These are phyloP conservation scores for Xylariomycetidae sp. DNA, from an alignment of 2,329 filamentous ascomycete genomes.

Conservation along the genomic window DNA sequence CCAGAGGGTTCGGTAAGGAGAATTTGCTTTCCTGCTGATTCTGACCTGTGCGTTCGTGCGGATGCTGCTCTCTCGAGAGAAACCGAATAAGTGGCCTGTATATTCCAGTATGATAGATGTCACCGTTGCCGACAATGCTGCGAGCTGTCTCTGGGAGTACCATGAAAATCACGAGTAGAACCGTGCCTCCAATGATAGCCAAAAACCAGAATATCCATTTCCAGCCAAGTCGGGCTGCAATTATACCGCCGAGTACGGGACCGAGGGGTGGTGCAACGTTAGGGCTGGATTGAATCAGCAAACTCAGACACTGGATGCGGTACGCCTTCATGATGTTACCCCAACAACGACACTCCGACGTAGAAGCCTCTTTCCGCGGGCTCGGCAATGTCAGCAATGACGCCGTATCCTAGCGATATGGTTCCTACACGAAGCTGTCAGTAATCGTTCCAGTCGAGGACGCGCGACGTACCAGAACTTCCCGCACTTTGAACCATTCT, in stretches of 20 bases:
- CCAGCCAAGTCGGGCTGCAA: conserved; percentile 44
- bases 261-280: conserved; percentile 29
- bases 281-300: conserved; percentile 12
- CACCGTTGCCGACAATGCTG: conserved; percentile 10
- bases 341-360: conserved; percentile 35
- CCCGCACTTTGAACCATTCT: conserved; percentile 41
- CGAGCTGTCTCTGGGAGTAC: conserved; percentile 33
- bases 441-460: too few relatives aligned
- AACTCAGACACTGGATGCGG: not conserved
- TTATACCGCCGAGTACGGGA: conserved; percentile 42
- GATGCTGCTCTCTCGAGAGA: not conserved
- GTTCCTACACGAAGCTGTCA: conserved; percentile 8
- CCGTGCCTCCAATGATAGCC: conserved; percentile 29
- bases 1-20: conserved; percentile 10
- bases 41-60: not conserved
- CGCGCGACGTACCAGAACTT: conserved; percentile 5
- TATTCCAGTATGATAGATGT: conserved; percentile 7
- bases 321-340: too few relatives aligned
- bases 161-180: conserved; percentile 31
- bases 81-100: conserved; percentile 6
- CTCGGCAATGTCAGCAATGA: conserved; percentile 47
- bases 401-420: conserved; percentile 37
- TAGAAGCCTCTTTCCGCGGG: conserved; percentile 47
- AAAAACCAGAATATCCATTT: conserved; percentile 45
- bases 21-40: not conserved